Evolutionary conservation across 495 filamentous ascomycete genomes (phyloP).

Genomic region (Penicillium parvum): DNA sequence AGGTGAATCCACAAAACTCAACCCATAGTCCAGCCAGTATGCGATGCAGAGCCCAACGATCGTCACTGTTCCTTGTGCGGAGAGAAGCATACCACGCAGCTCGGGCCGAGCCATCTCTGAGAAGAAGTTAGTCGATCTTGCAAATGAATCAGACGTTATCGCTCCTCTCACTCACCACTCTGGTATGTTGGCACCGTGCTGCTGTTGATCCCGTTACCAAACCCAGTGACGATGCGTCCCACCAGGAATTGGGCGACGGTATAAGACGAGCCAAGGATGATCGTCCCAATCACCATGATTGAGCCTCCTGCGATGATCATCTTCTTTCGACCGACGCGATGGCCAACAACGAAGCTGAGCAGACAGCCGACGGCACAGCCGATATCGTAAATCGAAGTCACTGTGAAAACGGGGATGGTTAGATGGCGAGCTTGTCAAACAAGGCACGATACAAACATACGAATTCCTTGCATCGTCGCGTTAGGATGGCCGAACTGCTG

Average conservation of each 20-base stretch:
- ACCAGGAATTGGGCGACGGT: conserved; percentile 45
- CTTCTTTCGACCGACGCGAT: conserved; percentile 37
- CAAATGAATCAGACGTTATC: not conserved
- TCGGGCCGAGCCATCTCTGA: conserved; percentile 49
- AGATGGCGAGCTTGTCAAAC: not conserved
- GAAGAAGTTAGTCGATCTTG: not conserved
- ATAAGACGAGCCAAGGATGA: conserved; percentile 44
- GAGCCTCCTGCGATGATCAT: conserved; percentile 39
- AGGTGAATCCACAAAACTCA: conserved; percentile 44
- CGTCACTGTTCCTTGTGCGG: conserved; percentile 41
- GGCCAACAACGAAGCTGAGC: conserved; percentile 37
- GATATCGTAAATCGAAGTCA: conserved; percentile 45
- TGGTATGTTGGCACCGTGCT: conserved; percentile 52
- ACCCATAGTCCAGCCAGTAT: conserved; percentile 56
- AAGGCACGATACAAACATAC: not conserved
- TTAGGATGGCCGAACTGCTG: conserved; percentile 36
- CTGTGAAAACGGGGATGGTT: not conserved
- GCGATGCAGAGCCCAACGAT: conserved; percentile 40
- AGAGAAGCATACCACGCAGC: conserved; percentile 57
- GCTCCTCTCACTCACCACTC: conserved; percentile 21
- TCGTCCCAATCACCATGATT: conserved; percentile 40
- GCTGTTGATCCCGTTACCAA: conserved; percentile 50
- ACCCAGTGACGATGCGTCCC: conserved; percentile 45
- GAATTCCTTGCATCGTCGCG: conserved; percentile 37
- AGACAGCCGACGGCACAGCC: conserved; percentile 45